Evolutionary conservation across 139 green algal genomes (phyloP).

Genomic region (Chlamydomonas sp.): DNA sequence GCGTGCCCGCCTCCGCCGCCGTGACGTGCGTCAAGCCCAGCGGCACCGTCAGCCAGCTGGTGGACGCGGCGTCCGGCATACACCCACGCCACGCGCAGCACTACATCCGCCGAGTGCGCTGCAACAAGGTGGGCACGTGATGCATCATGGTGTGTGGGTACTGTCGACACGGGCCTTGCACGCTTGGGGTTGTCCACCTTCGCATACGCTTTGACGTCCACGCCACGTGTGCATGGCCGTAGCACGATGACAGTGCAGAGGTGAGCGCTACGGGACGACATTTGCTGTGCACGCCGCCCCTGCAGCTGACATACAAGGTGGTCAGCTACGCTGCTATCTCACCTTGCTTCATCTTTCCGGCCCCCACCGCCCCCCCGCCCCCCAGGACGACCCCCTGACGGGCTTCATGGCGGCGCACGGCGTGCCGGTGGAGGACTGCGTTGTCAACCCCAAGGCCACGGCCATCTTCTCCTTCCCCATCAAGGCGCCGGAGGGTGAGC

Average conservation of each 20-base stretch:
- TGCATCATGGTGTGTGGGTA: background rate
- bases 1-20: conserved; percentile 46
- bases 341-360: too few relatives aligned
- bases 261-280: background rate
- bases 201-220: too few relatives aligned
- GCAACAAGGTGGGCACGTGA: conserved; percentile 31
- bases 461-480: conserved; percentile 51
- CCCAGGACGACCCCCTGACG: conserved; percentile 48
- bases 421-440: conserved; percentile 54
- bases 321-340: too few relatives aligned
- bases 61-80: conserved; percentile 54
- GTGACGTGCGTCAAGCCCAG: conserved; percentile 59
- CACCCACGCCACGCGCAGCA: conserved; percentile 50
- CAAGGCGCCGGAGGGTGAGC: conserved; percentile 42
- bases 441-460: conserved; percentile 38
- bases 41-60: conserved; percentile 62
- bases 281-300: background rate
- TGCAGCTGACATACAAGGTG: too few relatives aligned
- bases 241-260: too few relatives aligned
- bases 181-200: too few relatives aligned
- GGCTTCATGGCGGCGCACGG: conserved; percentile 47
- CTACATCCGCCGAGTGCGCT: conserved; percentile 53
- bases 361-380: too few relatives aligned
- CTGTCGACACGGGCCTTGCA: background rate
- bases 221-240: too few relatives aligned